Evolutionary conservation across 2,329 filamentous ascomycete genomes (phyloP), one percentile per base, ranked within the genome.

Genomic region (Huntiella savannae): DNA sequence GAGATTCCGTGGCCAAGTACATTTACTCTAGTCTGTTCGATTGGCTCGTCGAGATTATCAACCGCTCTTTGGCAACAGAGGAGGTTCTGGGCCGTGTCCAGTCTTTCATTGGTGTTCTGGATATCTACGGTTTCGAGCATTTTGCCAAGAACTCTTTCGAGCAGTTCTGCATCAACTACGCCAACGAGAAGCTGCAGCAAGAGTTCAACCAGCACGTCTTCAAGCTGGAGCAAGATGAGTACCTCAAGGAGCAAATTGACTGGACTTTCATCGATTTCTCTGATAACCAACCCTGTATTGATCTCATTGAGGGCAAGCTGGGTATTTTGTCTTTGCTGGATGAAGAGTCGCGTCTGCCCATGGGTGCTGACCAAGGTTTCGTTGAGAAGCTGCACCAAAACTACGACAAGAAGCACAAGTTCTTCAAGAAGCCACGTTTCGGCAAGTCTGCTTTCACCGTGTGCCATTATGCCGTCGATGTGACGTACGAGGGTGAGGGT

Each of bases 181-280:
- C 91, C 63, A 98, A 98, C 63, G 91, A 98, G 64, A 98, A 98
- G 65, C 69, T 98, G 46, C 91, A 98, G 60, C 91, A 98, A 61
- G 88, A 96, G 61, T 98, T 98, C 70, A 98, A 98, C 64, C 85
- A 92, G 60, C 91, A 98, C 58, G 91, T 98, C 33, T 98, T 98
- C 74, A 95, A 96, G 63, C 74, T 98, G 16, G 91, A 98, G 62
- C 91, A 98, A 61, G 91, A 98, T 60, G 91, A 98, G 62, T 98
- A 98, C 59, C 73, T 95, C 36, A 77, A 80, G 47, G 91, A 98
- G 64, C 71, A 96, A 65, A 98, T 98, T 53, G 87, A 96, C 64
- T 98, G 91, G 91, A 95, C 83, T 7, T 98, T 98, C 59, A 98
- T 98, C 59, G 91, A 98, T 60, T 98, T 98, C 63, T 93, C 88